Conservation (phyloP, 2,329 filamentous ascomycete genomes). For the Ampelomyces quisqualis region DNA sequence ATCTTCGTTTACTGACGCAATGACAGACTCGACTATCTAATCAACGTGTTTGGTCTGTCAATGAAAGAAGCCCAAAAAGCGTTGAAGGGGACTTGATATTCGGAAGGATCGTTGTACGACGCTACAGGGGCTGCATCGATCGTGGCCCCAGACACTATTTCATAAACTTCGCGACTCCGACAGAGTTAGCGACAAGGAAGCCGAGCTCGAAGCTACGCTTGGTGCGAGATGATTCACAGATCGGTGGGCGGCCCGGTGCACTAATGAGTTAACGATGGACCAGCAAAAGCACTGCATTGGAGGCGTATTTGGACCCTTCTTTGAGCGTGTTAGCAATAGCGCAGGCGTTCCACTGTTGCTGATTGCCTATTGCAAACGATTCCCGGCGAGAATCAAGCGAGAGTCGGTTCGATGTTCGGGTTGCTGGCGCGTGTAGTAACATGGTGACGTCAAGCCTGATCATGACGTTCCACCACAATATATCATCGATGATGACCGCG, state of each 20-base stretch:
- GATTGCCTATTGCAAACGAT: constrained; percentile 2
- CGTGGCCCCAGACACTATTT: too few relatives aligned
- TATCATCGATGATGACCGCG: constrained; percentile 21
- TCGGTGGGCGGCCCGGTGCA: neutral
- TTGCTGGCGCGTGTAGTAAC: constrained; percentile 1
- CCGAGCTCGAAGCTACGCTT: too few relatives aligned
- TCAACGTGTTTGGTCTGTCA: constrained; percentile 61
- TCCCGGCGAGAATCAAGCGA: constrained; percentile 2
- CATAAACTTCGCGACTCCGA: too few relatives aligned
- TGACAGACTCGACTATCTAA: constrained; percentile 63
- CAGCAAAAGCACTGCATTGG: constrained; percentile 19
- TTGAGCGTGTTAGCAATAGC: neutral
- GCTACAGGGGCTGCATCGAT: too few relatives aligned
- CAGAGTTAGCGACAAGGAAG: too few relatives aligned
- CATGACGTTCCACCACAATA: constrained; percentile 12
- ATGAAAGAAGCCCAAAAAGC: constrained; percentile 55
- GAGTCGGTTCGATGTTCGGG: neutral
- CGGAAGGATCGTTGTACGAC: neutral
- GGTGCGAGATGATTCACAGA: neutral
- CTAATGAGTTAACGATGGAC: constrained; percentile 7
- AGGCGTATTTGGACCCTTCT: constrained; percentile 10
- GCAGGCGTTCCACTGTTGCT: neutral
- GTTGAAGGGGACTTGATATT: constrained; percentile 27
- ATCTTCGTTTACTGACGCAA: constrained; percentile 5
- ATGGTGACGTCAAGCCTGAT: constrained; percentile 10